Conservation (phyloP, 1,284 basidiomycete genomes). For the Leccinum angustisporum region DNA sequence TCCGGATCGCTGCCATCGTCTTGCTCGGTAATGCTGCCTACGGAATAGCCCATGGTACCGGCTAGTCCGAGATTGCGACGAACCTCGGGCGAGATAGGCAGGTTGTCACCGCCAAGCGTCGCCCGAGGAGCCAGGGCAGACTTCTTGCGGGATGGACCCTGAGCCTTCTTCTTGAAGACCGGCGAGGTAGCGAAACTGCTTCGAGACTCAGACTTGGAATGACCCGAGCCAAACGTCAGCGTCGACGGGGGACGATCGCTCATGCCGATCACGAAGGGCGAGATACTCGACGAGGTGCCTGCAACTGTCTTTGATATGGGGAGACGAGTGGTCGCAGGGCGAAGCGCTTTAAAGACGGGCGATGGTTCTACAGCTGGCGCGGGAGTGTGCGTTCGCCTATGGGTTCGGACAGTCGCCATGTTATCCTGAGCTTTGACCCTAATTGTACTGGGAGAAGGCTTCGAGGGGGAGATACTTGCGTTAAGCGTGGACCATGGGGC, state of each 20-base stretch:
- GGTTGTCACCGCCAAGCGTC: conserved; percentile 15
- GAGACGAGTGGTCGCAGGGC: conserved; percentile 42
- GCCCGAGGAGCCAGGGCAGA: conserved; percentile 36
- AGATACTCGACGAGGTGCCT: conserved; percentile 9
- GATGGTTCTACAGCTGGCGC: conserved; percentile 49
- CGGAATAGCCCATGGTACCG: conserved; percentile 63
- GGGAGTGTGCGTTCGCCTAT: conserved; percentile 55
- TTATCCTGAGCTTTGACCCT: conserved; percentile 7
- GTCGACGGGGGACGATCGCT: conserved; percentile 40
- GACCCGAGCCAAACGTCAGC: conserved; percentile 51
- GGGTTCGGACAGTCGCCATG: conserved; percentile 34
- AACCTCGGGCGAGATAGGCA: conserved; percentile 50
- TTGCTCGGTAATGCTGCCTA: conserved; percentile 42
- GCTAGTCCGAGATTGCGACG: conserved; percentile 57
- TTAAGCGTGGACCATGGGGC: conserved; percentile 59
- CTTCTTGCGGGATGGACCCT: conserved; percentile 36
- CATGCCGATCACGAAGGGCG: conserved; percentile 13
- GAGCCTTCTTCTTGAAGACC: conserved; percentile 51
- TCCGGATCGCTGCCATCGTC: conserved; percentile 60
- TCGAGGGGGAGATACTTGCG: conserved; percentile 48
- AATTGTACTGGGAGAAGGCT: conserved; percentile 27
- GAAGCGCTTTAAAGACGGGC: conserved; percentile 58
- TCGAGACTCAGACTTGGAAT: conserved; percentile 32
- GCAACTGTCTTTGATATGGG: conserved; percentile 17
- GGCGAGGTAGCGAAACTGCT: conserved; percentile 40